A percentile compares a stretch with the other conserved stretches of the same genome.
Conservation (phyloP, 192 early-diverging fungal species). For the Entomortierella parvispora region DNA sequence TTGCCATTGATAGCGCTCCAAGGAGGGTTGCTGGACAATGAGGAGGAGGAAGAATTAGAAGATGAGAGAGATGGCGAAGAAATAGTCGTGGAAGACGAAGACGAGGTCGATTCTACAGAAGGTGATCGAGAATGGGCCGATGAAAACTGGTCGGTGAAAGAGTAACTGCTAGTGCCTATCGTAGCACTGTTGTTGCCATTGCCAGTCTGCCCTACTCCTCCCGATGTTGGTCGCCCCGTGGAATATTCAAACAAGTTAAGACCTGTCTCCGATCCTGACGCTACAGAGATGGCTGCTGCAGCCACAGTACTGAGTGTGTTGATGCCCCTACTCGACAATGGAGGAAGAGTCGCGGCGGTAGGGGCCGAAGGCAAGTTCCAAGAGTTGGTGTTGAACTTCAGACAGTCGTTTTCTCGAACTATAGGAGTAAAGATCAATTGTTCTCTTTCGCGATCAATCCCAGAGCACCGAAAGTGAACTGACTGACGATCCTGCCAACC, state of each 20-base stretch:
- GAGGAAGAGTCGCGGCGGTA: background rate
- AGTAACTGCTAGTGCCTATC: slow-evolving; percentile 1
- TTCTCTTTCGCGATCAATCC: slow-evolving; percentile 26
- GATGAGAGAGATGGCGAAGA: background rate
- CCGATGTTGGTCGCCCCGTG: slow-evolving; percentile 12
- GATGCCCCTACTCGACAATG: background rate
- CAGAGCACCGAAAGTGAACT: slow-evolving; percentile 25
- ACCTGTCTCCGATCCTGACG: slow-evolving; percentile 13
- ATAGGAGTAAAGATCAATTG: slow-evolving; percentile 37
- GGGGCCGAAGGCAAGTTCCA: slow-evolving; percentile 21
- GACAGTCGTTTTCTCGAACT: slow-evolving; percentile 2
- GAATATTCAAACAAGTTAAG: slow-evolving; percentile 30
- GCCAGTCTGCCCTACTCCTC: too few species aligned
- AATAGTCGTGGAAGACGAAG: background rate
- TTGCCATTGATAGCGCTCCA: background rate
- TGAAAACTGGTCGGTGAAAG: slow-evolving; percentile 12
- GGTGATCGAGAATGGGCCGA: slow-evolving; percentile 2
- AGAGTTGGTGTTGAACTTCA: slow-evolving; percentile 40
- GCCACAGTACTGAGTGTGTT: background rate
- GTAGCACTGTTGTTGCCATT: background rate
- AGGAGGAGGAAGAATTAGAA: background rate
- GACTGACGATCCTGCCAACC: slow-evolving; percentile 41
- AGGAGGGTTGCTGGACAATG: background rate
- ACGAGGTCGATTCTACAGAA: background rate
- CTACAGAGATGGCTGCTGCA: background rate